Percentiles rank a stretch among this genome's conserved stretches.
These are phyloP conservation scores for Vitellaria paradoxa DNA, from an alignment of 179 eudicot species.

Conservation along the genomic window DNA sequence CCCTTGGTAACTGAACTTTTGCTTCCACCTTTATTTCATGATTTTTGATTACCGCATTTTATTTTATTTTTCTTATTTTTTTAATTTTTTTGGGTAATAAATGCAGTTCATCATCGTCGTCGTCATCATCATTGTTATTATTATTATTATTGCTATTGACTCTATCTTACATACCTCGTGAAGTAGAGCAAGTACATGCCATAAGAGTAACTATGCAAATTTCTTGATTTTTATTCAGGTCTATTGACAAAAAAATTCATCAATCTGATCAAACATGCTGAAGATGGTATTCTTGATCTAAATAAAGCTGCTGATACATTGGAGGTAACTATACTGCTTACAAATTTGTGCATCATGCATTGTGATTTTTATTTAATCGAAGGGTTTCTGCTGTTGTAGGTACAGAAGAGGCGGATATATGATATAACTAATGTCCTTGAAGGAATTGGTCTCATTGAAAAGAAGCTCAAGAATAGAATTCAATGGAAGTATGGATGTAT, in stretches of 20 bases:
- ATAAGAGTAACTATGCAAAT: neutral
- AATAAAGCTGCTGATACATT: conserved; percentile 87
- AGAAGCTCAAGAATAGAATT: conserved; percentile 91
- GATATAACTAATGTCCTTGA: conserved; percentile 94
- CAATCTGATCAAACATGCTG: conserved; percentile 81
- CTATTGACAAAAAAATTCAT: conserved; percentile 86
- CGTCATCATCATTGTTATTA: too few species aligned
- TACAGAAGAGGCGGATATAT: conserved; percentile 94
- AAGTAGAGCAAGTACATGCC: conserved; percentile 11
- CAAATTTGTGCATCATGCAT: conserved; percentile 9
- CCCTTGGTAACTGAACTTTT: conserved; percentile 59
- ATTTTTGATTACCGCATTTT: neutral
- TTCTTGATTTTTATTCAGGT: conserved; percentile 35
- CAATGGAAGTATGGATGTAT: conserved; percentile 83
- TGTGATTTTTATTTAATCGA: conserved; percentile 17
- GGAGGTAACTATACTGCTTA: conserved; percentile 37
- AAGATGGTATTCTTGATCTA: conserved; percentile 92
- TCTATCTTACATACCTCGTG: conserved; percentile 7
- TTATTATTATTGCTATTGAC: conserved; percentile 6
- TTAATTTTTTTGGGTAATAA: neutral
- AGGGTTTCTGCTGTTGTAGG: conserved; percentile 40
- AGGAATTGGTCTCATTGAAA: conserved; percentile 95
- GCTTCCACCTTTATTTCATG: conserved; percentile 8
- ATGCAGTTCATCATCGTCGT: too few species aligned
- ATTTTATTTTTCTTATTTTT: neutral